Conservation (phyloP, 345 rosid genomes). For the Gossypium ekmanianum region DNA sequence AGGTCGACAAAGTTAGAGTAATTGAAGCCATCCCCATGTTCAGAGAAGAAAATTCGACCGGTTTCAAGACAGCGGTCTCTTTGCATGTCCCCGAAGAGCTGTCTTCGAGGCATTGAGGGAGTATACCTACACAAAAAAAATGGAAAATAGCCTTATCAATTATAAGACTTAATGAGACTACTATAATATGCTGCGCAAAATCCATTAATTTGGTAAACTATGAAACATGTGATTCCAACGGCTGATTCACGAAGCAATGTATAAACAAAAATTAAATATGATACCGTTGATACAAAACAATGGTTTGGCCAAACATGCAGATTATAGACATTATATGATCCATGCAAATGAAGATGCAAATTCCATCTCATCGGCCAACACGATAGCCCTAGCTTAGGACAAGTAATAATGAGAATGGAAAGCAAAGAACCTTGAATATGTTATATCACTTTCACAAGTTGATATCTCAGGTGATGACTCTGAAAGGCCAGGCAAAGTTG, state of each 20-base stretch:
- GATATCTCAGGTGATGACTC: constrained; percentile 93
- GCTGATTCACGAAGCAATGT: neutral
- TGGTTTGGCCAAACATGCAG: neutral
- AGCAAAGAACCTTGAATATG: constrained; percentile 67
- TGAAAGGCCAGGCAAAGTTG: constrained; percentile 46
- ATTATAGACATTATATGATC: neutral
- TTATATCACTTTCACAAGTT: constrained; percentile 57
- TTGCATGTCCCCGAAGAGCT: constrained; percentile 69
- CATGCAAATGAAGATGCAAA: neutral
- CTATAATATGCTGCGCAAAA: neutral
- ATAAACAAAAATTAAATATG: neutral
- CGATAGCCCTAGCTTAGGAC: too few species aligned
- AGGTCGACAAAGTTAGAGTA: constrained; percentile 89
- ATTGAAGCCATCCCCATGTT: constrained; percentile 58
- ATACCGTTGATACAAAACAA: neutral
- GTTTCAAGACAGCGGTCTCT: constrained; percentile 46
- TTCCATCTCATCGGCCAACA: neutral
- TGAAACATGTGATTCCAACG: neutral
- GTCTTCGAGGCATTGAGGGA: constrained; percentile 69
- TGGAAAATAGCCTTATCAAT: constrained; percentile 15
- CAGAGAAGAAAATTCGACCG: constrained; percentile 53
- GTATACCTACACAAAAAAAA: constrained; percentile 48
- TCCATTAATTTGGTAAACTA: neutral
- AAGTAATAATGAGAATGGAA: neutral
- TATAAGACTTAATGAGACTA: neutral